A percentile compares a stretch with the other conserved stretches of the same genome.
Evolutionary conservation across 176 grass and related monocot genomes (phyloP).

Genomic region (bread wheat (Triticum aestivum)): DNA sequence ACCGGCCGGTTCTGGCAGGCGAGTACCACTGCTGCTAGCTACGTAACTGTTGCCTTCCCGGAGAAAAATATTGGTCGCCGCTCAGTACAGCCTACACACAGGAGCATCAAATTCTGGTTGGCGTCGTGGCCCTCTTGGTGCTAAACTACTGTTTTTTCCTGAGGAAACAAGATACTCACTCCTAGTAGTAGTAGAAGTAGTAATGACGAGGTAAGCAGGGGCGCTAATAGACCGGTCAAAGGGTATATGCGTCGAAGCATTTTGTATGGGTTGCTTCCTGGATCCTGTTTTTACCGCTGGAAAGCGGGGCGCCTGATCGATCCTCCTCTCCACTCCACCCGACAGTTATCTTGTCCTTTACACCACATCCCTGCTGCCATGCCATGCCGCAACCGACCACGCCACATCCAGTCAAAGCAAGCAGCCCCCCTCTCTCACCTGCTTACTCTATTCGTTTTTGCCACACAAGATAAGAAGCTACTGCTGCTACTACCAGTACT

Average conservation of each 20-base stretch:
- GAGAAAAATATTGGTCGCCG: background rate
- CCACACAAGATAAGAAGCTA: background rate
- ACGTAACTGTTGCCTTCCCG: background rate
- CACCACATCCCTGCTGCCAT: conserved; percentile 22
- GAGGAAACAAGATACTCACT: background rate
- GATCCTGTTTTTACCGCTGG: background rate
- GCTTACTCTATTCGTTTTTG: background rate
- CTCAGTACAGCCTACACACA: background rate
- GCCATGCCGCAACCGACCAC: conserved; percentile 1
- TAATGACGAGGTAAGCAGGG: background rate
- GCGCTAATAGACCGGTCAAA: background rate
- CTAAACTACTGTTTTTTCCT: background rate
- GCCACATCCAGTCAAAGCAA: conserved; percentile 19
- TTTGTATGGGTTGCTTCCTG: background rate
- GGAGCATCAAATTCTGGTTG: background rate
- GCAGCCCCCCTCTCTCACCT: background rate
- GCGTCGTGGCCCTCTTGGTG: background rate
- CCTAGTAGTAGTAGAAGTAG: too few relatives aligned
- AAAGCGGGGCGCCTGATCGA: background rate
- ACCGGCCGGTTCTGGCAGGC: background rate
- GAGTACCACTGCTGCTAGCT: background rate
- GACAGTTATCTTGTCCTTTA: conserved; percentile 8
- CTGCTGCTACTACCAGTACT: too few relatives aligned
- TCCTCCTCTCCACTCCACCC: background rate
- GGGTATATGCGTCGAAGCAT: background rate